Evolutionary conservation across 352 stramenopile genomes (phyloP).

Genomic region (Peronospora belbahrii): DNA sequence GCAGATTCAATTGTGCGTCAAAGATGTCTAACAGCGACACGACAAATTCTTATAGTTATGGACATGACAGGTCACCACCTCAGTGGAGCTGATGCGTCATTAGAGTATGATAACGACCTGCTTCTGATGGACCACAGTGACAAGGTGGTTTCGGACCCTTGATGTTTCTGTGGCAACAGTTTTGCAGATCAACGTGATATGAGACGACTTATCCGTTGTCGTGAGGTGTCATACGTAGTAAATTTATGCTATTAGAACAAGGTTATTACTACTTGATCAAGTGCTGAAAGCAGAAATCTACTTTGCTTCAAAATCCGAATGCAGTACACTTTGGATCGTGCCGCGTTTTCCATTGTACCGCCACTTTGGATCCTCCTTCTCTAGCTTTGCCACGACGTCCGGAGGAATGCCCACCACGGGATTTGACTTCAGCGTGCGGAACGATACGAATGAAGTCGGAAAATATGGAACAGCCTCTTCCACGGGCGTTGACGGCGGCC

Average conservation of each 20-base stretch:
- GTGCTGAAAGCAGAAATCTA: neutral
- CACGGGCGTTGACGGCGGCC: slow-evolving; percentile 79
- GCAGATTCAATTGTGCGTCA: too few relatives aligned
- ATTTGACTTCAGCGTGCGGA: slow-evolving; percentile 71
- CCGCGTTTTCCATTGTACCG: slow-evolving; percentile 59
- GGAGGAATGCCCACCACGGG: slow-evolving; percentile 47
- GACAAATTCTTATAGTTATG: neutral
- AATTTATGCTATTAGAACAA: too few relatives aligned
- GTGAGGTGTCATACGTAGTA: too few relatives aligned
- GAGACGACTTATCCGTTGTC: too few relatives aligned
- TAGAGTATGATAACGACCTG: too few relatives aligned
- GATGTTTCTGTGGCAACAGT: too few relatives aligned
- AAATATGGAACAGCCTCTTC: slow-evolving; percentile 79
- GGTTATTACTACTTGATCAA: neutral
- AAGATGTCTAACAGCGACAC: neutral
- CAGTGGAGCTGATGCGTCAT: too few relatives aligned
- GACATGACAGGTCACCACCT: too few relatives aligned
- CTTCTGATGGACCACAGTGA: too few relatives aligned
- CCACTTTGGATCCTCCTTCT: slow-evolving; percentile 51
- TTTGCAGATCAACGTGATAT: too few relatives aligned
- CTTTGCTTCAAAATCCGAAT: neutral
- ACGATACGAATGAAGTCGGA: slow-evolving; percentile 49
- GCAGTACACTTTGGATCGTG: slow-evolving; percentile 56
- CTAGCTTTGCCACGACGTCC: slow-evolving; percentile 33
- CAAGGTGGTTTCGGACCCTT: too few relatives aligned